Evolutionary conservation across 2,329 filamentous ascomycete species (phyloP).

Genomic region (Nemania sp.): DNA sequence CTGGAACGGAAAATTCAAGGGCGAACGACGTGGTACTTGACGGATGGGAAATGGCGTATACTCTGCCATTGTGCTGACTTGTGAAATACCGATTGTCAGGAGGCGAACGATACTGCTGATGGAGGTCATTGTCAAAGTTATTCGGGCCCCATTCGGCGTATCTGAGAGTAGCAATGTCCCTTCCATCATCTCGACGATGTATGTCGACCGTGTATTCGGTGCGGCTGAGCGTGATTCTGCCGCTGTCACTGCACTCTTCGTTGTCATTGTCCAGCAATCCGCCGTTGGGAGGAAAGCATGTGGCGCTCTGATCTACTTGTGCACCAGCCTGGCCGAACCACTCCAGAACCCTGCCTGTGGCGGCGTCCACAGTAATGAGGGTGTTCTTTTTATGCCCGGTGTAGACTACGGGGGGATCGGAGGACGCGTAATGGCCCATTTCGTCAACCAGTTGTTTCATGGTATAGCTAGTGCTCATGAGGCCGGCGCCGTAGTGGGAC

Average conservation of each 20-base stretch:
- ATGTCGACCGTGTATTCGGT: constrained; percentile 91
- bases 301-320: constrained; percentile 70
- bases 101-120: constrained; percentile 77
- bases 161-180: constrained; percentile 82
- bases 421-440: constrained; percentile 74
- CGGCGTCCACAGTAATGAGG: constrained; percentile 86
- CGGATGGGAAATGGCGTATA: constrained; percentile 78
- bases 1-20: constrained; percentile 73
- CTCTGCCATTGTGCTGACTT: constrained; percentile 79
- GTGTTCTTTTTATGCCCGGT: constrained; percentile 90
- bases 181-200: constrained; percentile 72
- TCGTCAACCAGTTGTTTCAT: constrained; percentile 90
- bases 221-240: constrained; percentile 80
- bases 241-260: constrained; percentile 77
- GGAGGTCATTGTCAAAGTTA: constrained; percentile 84
- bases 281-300: constrained; percentile 72
- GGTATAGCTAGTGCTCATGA: constrained; percentile 70
- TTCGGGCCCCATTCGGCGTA: constrained; percentile 97
- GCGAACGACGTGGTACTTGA: constrained; percentile 64
- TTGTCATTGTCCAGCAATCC: constrained; percentile 65
- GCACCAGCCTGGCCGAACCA: constrained; percentile 78
- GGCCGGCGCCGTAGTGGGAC: constrained; percentile 58
- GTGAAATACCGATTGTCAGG: constrained; percentile 91
- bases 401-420: constrained; percentile 80
- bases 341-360: constrained; percentile 79